Base-by-base conservation (phyloP, 768 basidiomycete species). In the Leccinum disarticulatum region DNA sequence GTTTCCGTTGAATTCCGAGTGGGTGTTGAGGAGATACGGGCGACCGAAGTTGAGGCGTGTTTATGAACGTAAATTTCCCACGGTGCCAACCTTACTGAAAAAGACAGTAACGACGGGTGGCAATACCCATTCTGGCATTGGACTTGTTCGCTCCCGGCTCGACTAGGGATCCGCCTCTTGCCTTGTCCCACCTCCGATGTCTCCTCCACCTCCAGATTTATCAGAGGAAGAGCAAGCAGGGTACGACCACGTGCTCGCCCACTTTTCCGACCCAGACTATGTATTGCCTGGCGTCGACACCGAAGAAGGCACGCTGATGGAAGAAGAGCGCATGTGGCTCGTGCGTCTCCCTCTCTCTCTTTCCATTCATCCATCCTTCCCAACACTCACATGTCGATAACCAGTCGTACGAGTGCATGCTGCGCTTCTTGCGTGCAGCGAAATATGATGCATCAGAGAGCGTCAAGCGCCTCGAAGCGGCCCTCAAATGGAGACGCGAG, bases 311-410 rank as follows among this genome's bases (percentile, higher is more conserved):
- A 70, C 75, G 61, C 75, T 92, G 54, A 77, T 61, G 48, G 89
- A 90, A 30, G 81, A 77, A 36, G 92, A 93, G 68, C 84, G 83
- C 73, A 90, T 90, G 70, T 93, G 90, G 90, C 77, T 93, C 66
- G 83, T 85, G 57, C 53, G 83, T 79, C 38, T 54, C 30, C 10
- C 25, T 9, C 11, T 49, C 9, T 10, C 25, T 31, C 28, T 2
- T 83, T 28, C 3, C 28, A 28, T 31, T 31, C 30, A 10, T 31
- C 9, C 31, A 11, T 50, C 10, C 17, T 33, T 17, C 17, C 9
- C 4, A 2, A 17, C 33, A 2, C 59, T 54, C 25, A 58, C 13
- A 13, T 27, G 4, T 27, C 1, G 33, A 35, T 4, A 35, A 11
- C 0, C 13, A 73, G 74, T 88, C 88, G 2, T 80, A 82, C 67